phyloP scores from a whole-genome alignment of 2,329 filamentous ascomycete genomes.

The Elsinoe australis region DNA sequence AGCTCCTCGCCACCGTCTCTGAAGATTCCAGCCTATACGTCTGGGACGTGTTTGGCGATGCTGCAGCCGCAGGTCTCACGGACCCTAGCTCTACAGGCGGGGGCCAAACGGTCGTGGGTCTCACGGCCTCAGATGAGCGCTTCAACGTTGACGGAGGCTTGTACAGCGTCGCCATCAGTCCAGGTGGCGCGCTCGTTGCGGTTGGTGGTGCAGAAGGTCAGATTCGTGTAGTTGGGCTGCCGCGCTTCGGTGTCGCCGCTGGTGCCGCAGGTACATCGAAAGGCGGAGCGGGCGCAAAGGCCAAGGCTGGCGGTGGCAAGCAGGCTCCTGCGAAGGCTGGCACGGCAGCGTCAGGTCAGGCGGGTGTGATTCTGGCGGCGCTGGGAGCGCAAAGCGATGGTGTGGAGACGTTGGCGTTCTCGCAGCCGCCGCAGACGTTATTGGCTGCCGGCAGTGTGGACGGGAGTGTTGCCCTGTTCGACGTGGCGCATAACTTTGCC shows the following conservation, averaged over 20 bases:
- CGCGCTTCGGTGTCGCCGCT: slow-evolving; percentile 48
- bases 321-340: slow-evolving; percentile 36
- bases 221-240: slow-evolving; percentile 77
- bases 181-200: slow-evolving; percentile 69
- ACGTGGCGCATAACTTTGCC: slow-evolving; percentile 77
- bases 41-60: slow-evolving; percentile 82
- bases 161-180: slow-evolving; percentile 78
- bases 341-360: slow-evolving; percentile 43
- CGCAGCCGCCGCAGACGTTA: slow-evolving; percentile 51
- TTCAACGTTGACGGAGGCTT: slow-evolving; percentile 88
- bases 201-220: slow-evolving; percentile 82
- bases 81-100: slow-evolving; percentile 32
- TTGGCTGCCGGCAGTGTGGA: slow-evolving; percentile 58
- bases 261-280: slow-evolving; percentile 29
- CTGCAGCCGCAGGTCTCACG: slow-evolving; percentile 56
- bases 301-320: slow-evolving; percentile 42
- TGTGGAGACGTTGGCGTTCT: slow-evolving; percentile 68
- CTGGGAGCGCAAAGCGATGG: slow-evolving; percentile 71
- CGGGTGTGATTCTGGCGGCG: slow-evolving; percentile 70
- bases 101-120: slow-evolving; percentile 59
- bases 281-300: slow-evolving; percentile 40
- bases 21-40: slow-evolving; percentile 87
- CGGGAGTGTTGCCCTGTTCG: slow-evolving; percentile 72
- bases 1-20: slow-evolving; percentile 75
- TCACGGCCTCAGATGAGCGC: slow-evolving; percentile 76